Percentiles rank a stretch among this genome's conserved stretches.
Evolutionary conservation across 768 basidiomycete genomes (phyloP).

Genomic region (Tulasnella sp.): DNA sequence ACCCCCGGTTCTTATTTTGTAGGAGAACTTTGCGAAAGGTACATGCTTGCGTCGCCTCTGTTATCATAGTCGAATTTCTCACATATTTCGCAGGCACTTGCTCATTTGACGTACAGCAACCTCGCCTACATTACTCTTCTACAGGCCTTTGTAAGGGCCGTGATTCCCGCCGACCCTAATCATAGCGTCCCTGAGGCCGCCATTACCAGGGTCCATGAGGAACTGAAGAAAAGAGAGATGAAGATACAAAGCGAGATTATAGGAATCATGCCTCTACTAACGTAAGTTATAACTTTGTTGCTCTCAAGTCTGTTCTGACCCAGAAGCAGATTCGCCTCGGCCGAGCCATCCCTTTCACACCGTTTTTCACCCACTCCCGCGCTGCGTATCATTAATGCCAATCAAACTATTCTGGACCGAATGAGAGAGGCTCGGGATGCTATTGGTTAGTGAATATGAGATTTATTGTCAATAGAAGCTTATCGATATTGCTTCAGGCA

Average conservation of each 20-base stretch:
- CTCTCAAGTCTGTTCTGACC: not conserved
- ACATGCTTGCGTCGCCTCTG: slow-evolving; percentile 8
- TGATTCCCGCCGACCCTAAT: slow-evolving; percentile 16
- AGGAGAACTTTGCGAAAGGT: slow-evolving; percentile 19
- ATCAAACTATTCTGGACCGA: slow-evolving; percentile 20
- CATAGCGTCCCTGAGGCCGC: slow-evolving; percentile 10
- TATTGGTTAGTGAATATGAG: not conserved
- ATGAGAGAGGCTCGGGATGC: not conserved
- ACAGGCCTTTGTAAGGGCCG: slow-evolving; percentile 16
- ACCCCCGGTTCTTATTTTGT: too few relatives aligned
- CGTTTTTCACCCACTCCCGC: slow-evolving; percentile 19
- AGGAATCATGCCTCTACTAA: slow-evolving; percentile 18
- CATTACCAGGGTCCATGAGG: slow-evolving; percentile 16
- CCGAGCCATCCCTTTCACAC: slow-evolving; percentile 18
- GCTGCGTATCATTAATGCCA: slow-evolving; percentile 15
- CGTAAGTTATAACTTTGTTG: slow-evolving; percentile 12
- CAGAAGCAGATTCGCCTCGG: slow-evolving; percentile 19
- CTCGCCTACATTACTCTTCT: slow-evolving; percentile 17
- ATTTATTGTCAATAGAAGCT: not conserved
- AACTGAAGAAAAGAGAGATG: slow-evolving; percentile 19
- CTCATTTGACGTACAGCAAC: not conserved
- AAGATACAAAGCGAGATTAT: slow-evolving; percentile 21
- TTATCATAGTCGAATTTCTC: not conserved
- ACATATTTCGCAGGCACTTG: not conserved
- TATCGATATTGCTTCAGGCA: not conserved